Base-by-base conservation (phyloP, 306 rosid species). In the Prunus salicina region DNA sequence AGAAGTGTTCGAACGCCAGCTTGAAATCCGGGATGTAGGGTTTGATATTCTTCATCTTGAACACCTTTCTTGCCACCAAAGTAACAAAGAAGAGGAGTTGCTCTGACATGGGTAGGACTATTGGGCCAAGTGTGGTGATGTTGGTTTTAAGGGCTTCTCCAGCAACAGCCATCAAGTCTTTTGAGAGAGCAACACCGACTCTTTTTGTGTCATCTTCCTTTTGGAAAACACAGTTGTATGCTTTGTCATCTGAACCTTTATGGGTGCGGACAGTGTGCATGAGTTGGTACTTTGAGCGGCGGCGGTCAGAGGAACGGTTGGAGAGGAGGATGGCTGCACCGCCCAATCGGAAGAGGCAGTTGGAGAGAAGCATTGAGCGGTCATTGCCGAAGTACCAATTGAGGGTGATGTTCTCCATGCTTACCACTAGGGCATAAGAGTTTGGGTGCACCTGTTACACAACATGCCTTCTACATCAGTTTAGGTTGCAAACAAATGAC, bases 321-420 rank as follows among this genome's bases (percentile, higher is more conserved):
- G 98, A 87, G 78, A 93, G 91, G 62, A 93, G 91, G 69, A 93
- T 84, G n/a, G 96, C 97, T 0, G 98, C 97, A 1, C 93, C 97
- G 0, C 98, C 98, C 88, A 91, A 69, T 27, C 98, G 86, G 64
- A 93, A 93, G 46, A 93, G 92, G 79, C 98, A 93, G 71, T 93
- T 93, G 2, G 97, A 88, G 66, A 93, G 91, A 0, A 93, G 81
- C 98, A 91, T 93, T 2, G 98, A 86, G 0, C 93, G 75, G 80
- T 91, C 93, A 84, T 93, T 93, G 55, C 98, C 98, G 14, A 90
- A 77, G 80, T 93, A 93, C 96, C 94, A 91, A 64, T 91, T 91
- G 8, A 91, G 90, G 2, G 97, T 91, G 27, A 93, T 93, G 86
- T 93, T 93, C 87, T 93, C 98, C 90, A 84, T 91, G 89, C 94